Base-by-base conservation (phyloP, 1,139 yeast genomes). In the Pichia inconspicua region DNA sequence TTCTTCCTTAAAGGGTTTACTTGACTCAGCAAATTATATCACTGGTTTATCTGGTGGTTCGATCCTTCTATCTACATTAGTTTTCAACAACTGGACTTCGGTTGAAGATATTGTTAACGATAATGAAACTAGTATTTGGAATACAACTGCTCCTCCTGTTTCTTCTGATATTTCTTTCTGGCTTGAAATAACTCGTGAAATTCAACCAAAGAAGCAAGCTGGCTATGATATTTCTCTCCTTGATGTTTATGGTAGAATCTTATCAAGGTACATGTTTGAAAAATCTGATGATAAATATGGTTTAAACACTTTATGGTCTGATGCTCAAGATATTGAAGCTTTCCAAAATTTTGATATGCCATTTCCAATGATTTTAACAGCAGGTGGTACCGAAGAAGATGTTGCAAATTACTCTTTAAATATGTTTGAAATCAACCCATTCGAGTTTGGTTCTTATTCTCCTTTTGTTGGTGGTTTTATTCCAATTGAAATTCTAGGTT, bases 11-110 rank as follows among this genome's bases (percentile, higher is more conserved):
- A 73, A 75, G 27, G 84, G 84, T 0, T 52, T 83, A 14, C 64
- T 79, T 30, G 84, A 81, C 54, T 65, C 77, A 8, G 53, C 80
- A 0, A 66, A 73, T 11, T 82, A 82, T 55, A 69, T 82, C 5
- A 74, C 78, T 0, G 87, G 84, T 0, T 72, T 81, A 9, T 79
- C 86, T n/a, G 89, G 89, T 9, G 88, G 89, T 0, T 74, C 85
- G 6, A 79, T 88, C 81, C 55, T 77, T 17, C 71, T 82, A 11
- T 72, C 80, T 68, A 71, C 74, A 14, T 51, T 77, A 64, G 55
- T 78, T 47, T 60, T 73, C 61, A 63, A 73, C 65, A 60, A 77
- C 64, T 70, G 80, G 70, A 56, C 70, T 50, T 57, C 81, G 0
- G 63, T 77, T 36, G 59, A 66, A 32, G 61, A 64, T 5, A 57